Conservation (phyloP, 106 monocot species). For the Phalaenopsis aphrodite region DNA sequence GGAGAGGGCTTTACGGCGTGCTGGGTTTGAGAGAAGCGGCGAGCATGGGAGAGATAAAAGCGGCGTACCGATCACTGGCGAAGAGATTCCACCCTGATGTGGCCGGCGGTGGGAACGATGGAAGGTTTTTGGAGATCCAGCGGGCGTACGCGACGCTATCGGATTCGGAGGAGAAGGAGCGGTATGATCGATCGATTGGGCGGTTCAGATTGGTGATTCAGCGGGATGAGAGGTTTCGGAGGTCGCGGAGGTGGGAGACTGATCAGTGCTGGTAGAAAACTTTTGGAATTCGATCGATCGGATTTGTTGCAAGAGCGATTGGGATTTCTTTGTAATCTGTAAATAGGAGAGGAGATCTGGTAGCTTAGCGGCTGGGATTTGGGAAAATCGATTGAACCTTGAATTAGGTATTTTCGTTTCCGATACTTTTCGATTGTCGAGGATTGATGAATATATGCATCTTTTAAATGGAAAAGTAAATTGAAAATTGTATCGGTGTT, state of each 20-base stretch:
- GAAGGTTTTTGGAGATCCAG: conserved; percentile 31
- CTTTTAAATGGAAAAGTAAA: no score
- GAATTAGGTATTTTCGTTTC: no score
- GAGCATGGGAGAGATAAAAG: conserved; percentile 39
- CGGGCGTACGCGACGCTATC: conserved; percentile 31
- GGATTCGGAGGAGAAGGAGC: conserved; percentile 21
- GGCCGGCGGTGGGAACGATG: neutral
- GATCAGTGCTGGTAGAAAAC: conserved; percentile 33
- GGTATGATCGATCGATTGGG: conserved; percentile 12
- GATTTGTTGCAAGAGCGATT: no score
- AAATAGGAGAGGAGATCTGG: no score
- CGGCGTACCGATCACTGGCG: conserved; percentile 54
- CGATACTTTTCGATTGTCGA: no score
- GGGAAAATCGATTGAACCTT: no score
- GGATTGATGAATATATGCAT: no score
- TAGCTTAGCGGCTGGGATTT: no score
- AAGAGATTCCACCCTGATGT: conserved; percentile 55
- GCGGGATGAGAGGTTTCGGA: neutral
- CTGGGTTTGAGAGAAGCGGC: conserved; percentile 35
- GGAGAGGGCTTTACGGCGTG: conserved; percentile 33
- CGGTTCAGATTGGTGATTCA: neutral
- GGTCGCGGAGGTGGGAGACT: conserved; percentile 36
- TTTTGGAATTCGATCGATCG: no score
- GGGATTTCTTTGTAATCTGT: no score
- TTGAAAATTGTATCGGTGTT: no score